These are phyloP conservation scores for Auricularia sp. DNA, from an alignment of 768 basidiomycete genomes.

Conservation along the genomic window DNA sequence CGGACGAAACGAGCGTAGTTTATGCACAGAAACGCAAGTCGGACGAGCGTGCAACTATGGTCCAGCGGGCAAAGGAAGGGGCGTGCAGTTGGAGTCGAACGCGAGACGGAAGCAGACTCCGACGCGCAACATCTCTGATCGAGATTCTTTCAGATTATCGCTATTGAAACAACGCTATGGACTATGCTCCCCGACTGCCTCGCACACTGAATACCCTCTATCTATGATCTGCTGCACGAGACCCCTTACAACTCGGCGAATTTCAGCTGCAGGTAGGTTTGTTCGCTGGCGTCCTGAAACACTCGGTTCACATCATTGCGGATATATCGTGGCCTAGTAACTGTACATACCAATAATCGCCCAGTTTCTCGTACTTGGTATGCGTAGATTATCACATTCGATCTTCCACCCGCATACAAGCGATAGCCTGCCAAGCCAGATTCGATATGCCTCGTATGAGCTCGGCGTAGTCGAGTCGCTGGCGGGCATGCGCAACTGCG, in stretches of 20 bases:
- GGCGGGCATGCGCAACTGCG: constrained; percentile 9
- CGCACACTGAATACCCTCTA: constrained; percentile 51
- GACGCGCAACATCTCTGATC: too few relatives aligned
- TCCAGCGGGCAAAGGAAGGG: too few relatives aligned
- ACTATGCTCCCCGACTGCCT: not conserved
- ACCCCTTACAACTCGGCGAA: constrained; percentile 32
- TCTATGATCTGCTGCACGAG: constrained; percentile 48
- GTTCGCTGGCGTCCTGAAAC: constrained; percentile 24
- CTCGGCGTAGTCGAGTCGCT: constrained; percentile 35
- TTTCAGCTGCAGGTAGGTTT: constrained; percentile 20
- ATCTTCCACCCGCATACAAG: constrained; percentile 74
- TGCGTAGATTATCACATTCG: constrained; percentile 77
- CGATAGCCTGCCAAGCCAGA: constrained; percentile 73
- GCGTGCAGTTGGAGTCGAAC: too few relatives aligned
- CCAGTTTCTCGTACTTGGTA: constrained; percentile 93
- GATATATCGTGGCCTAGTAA: not conserved
- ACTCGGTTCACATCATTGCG: constrained; percentile 4
- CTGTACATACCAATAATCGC: constrained; percentile 58
- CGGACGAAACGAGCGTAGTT: constrained; percentile 2
- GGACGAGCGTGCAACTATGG: too few relatives aligned
- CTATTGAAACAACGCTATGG: too few relatives aligned
- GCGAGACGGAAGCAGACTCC: too few relatives aligned
- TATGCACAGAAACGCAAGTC: not conserved
- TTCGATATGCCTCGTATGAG: constrained; percentile 73
- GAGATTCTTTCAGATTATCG: too few relatives aligned